Evolutionary conservation across 495 filamentous ascomycete species (phyloP), one percentile per base, ranked within the genome.

Genomic region (Geoglossum glabrum): DNA sequence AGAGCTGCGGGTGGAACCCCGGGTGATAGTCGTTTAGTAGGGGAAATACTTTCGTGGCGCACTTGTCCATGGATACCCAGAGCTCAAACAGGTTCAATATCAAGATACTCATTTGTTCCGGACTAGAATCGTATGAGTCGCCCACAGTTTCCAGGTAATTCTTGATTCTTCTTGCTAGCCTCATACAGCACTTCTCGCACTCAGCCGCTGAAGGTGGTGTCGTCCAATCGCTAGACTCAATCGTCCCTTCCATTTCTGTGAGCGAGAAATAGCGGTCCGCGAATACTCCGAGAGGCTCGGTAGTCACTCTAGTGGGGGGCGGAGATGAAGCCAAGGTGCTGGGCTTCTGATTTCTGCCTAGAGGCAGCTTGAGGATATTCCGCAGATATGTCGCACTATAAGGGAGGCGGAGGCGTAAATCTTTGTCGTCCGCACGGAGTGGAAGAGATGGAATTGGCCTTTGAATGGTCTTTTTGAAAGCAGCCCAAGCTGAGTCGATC

Each of bases 311-410:
- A 40, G 15, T 7, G 15, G 28, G 33, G 36, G 13, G 46, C 26
- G 15, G 55, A 57, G 55, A 33, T 6, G n/a, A 17, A 57, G 2
- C 15, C 28, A 57, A 26, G 0, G 55, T 52, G 19, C 15, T 33
- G 15, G 28, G 34, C 10, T 57, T 3, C 26, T 26, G n/a, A 25
- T 26, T 1, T 45, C 36, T 30, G 7, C 15, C 9, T 17, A 8
- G 36, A 40, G 55, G 36, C 33, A 45, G 9, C 15, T 15, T 8
- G 8, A 70, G 58, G 36, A 70, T 40, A 0, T 67, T 38, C 27
- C 63, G 26, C 2, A 81, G 61, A 47, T 74, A 70, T 0, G 60
- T 7, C 3, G 67, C 63, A 57, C 79, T 80, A 47, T 73, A 73
- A 4, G 60, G 64, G 28, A 82, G 70, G 0, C 65, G 65, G 8